A percentile compares a stretch with the other conserved stretches of the same genome.
Evolutionary conservation across 306 rosid species (phyloP).

Genomic region (Alnus rubra): DNA sequence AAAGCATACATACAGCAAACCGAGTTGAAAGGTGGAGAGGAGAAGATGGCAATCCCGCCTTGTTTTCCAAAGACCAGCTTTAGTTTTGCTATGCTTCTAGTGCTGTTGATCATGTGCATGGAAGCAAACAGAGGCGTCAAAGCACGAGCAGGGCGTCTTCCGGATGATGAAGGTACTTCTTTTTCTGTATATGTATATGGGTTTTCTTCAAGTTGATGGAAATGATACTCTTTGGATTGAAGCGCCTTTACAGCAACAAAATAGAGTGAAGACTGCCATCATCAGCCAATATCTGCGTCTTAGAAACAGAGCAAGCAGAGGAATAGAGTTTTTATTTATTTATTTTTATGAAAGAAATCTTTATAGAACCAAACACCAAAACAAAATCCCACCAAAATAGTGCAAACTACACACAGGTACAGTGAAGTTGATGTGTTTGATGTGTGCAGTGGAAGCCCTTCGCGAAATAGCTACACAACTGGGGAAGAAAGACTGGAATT

Average conservation of each 20-base stretch:
- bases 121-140: constrained; percentile 15
- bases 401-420: no score
- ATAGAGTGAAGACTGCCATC: no score
- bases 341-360: no score
- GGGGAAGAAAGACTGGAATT: constrained; percentile 32
- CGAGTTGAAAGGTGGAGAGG: background rate
- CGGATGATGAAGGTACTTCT: constrained; percentile 21
- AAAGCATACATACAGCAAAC: background rate
- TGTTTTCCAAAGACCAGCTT: background rate
- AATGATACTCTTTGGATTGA: background rate
- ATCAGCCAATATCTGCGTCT: background rate
- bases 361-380: no score
- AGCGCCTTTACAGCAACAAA: background rate
- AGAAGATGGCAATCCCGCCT: constrained; percentile 3
- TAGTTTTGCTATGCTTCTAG: background rate
- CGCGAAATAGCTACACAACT: constrained; percentile 17
- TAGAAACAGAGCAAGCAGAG: background rate
- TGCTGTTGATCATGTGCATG: background rate
- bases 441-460: constrained; percentile 29
- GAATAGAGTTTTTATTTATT: no score
- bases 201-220: background rate
- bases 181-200: background rate
- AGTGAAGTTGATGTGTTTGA: background rate
- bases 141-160: constrained; percentile 28
- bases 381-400: no score